Conservation (phyloP, 1,284 basidiomycete species). For the Anthracocystis panici-leucophaei region DNA sequence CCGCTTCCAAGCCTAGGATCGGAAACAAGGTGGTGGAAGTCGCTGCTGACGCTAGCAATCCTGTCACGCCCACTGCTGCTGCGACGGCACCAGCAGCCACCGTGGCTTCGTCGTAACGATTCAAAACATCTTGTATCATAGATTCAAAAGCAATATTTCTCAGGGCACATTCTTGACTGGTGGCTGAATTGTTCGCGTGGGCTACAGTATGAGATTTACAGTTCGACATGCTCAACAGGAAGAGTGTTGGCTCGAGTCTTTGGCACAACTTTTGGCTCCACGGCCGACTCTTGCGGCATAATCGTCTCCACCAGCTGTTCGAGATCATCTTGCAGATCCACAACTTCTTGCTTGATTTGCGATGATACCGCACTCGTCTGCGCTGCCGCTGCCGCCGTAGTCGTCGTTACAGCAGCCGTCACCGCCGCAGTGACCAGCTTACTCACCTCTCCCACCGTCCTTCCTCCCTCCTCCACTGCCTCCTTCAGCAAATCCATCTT, state of each 20-base stretch:
- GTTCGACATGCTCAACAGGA: slow-evolving; percentile 39
- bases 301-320: slow-evolving; percentile 28
- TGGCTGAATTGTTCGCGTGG: background rate
- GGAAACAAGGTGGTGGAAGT: slow-evolving; percentile 72
- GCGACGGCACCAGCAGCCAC: background rate
- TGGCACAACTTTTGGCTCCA: slow-evolving; percentile 6
- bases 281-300: slow-evolving; percentile 16
- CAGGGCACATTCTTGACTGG: background rate
- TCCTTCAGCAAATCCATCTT: slow-evolving; percentile 32
- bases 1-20: slow-evolving; percentile 79
- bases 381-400: slow-evolving; percentile 16
- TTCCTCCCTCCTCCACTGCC: slow-evolving; percentile 5
- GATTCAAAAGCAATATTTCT: slow-evolving; percentile 1
- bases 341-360: slow-evolving; percentile 16
- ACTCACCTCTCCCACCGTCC: slow-evolving; percentile 9
- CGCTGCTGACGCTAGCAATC: background rate
- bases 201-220: slow-evolving; percentile 7
- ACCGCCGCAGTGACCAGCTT: slow-evolving; percentile 26
- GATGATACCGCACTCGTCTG: slow-evolving; percentile 15
- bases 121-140: slow-evolving; percentile 12
- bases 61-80: background rate
- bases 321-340: slow-evolving; percentile 38
- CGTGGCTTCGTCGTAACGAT: slow-evolving; percentile 1
- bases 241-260: slow-evolving; percentile 26
- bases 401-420: slow-evolving; percentile 16